Percentiles rank a stretch among this genome's conserved stretches.
Conservation (phyloP, 257 asterid genomes). For the Osmanthus fragrans region DNA sequence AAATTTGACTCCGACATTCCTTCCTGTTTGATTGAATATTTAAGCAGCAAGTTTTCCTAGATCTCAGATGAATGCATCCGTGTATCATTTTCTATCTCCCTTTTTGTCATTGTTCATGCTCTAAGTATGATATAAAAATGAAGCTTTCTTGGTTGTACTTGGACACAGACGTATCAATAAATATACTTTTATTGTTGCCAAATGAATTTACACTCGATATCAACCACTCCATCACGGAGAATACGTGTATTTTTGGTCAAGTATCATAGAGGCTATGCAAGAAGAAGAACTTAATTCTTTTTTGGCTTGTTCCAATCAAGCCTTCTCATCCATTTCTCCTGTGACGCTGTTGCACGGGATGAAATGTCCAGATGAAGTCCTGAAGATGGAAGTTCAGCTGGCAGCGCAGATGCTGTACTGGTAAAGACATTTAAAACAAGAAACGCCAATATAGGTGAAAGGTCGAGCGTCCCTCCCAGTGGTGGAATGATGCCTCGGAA, state of each 20-base stretch:
- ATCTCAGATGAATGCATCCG: too few species aligned
- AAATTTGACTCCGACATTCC: not conserved
- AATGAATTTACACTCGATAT: not conserved
- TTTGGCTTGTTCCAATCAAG: slow-evolving; percentile 45
- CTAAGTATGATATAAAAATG: not conserved
- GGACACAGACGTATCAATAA: not conserved
- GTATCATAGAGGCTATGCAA: slow-evolving; percentile 12
- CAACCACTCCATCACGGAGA: not conserved
- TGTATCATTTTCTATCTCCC: too few species aligned
- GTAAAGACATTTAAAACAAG: slow-evolving; percentile 75
- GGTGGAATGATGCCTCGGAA: slow-evolving; percentile 97
- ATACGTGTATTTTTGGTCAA: not conserved
- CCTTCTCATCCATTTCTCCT: slow-evolving; percentile 72
- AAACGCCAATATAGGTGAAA: slow-evolving; percentile 87
- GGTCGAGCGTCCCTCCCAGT: slow-evolving; percentile 88
- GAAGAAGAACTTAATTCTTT: slow-evolving; percentile 26
- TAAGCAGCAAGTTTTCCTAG: not conserved
- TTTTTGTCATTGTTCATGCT: too few species aligned
- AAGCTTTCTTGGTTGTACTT: not conserved
- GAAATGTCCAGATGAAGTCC: slow-evolving; percentile 31
- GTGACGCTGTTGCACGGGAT: slow-evolving; percentile 34
- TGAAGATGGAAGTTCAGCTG: slow-evolving; percentile 83
- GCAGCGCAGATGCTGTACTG: slow-evolving; percentile 81
- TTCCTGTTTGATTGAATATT: not conserved
- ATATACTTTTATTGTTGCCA: not conserved